phyloP scores from a whole-genome alignment of 345 rosid genomes.

The Pugionium cornutum region DNA sequence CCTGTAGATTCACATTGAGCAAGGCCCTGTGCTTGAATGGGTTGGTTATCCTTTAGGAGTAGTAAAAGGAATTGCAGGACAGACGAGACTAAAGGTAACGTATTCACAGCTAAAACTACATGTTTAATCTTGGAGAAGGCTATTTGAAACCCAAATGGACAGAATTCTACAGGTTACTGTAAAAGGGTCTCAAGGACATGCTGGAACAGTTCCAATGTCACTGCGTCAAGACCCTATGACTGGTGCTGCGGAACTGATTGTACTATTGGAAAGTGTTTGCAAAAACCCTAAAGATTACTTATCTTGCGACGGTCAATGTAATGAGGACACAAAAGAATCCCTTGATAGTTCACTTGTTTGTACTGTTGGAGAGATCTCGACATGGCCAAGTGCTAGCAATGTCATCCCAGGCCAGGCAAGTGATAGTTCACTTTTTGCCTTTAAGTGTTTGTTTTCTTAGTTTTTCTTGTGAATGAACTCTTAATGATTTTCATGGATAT shows the following conservation, averaged over 20 bases:
- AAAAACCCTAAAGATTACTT: constrained; percentile 70
- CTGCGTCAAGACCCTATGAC: constrained; percentile 94
- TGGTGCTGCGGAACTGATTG: constrained; percentile 87
- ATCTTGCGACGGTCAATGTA: constrained; percentile 53
- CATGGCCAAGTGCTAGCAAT: constrained; percentile 98
- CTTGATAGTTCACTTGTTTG: constrained; percentile 85
- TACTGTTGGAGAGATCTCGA: constrained; percentile 94
- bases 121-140: constrained; percentile 32
- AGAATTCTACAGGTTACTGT: constrained; percentile 72
- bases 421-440: constrained; percentile 11
- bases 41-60: constrained; percentile 85
- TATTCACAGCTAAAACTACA: neutral
- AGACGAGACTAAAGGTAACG: constrained; percentile 78
- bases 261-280: constrained; percentile 73
- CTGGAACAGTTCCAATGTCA: constrained; percentile 97
- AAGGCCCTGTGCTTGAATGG: constrained; percentile 97
- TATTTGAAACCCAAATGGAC: constrained; percentile 41
- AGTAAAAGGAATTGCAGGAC: constrained; percentile 95
- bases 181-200: constrained; percentile 96
- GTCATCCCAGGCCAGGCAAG: constrained; percentile 97
- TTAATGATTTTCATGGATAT: constrained; percentile 30
- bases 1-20: constrained; percentile 88
- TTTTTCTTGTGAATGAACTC: constrained; percentile 20
- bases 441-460: neutral
- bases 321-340: constrained; percentile 52